Percentiles rank a stretch among this genome's conserved stretches.
phyloP scores from a whole-genome alignment of 805 yeast species.

The Metschnikowia anglica region DNA sequence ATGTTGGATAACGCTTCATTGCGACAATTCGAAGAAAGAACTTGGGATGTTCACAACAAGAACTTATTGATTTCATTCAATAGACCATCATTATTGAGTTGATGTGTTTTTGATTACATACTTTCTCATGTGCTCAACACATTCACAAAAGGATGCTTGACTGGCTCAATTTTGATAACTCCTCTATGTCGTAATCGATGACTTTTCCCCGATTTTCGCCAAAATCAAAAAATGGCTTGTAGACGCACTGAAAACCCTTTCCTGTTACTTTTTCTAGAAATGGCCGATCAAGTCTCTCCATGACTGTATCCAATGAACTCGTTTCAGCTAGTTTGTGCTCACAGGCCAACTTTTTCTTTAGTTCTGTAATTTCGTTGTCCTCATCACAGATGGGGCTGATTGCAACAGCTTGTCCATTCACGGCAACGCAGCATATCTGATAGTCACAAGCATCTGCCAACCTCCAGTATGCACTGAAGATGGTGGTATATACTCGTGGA shows the following conservation, averaged over 20 bases:
- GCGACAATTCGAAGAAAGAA: no score
- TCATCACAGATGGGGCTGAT: slow-evolving; percentile 12
- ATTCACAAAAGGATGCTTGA: slow-evolving; percentile 4
- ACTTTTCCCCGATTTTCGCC: slow-evolving; percentile 25
- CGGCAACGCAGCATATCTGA: slow-evolving; percentile 31
- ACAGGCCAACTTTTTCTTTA: slow-evolving; percentile 18
- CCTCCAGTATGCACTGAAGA: slow-evolving; percentile 26
- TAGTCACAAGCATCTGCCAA: slow-evolving; percentile 5
- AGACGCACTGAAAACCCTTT: slow-evolving; percentile 36
- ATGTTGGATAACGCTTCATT: neutral
- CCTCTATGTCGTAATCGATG: slow-evolving; percentile 38
- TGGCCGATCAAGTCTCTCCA: slow-evolving; percentile 31
- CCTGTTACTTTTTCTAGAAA: slow-evolving; percentile 40
- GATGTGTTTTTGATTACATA: neutral
- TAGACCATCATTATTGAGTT: no score
- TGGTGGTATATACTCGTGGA: slow-evolving; percentile 32
- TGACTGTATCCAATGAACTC: slow-evolving; percentile 2
- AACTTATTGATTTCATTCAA: no score
- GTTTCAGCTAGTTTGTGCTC: slow-evolving; percentile 1
- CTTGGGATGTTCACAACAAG: no score
- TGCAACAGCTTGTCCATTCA: slow-evolving; percentile 37
- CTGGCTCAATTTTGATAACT: slow-evolving; percentile 15
- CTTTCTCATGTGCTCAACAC: neutral
- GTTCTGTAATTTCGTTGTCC: slow-evolving; percentile 16
- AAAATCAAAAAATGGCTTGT: slow-evolving; percentile 38